Evolutionary conservation across 2,329 filamentous ascomycete genomes (phyloP).

Genomic region (Microascus cirrosus): DNA sequence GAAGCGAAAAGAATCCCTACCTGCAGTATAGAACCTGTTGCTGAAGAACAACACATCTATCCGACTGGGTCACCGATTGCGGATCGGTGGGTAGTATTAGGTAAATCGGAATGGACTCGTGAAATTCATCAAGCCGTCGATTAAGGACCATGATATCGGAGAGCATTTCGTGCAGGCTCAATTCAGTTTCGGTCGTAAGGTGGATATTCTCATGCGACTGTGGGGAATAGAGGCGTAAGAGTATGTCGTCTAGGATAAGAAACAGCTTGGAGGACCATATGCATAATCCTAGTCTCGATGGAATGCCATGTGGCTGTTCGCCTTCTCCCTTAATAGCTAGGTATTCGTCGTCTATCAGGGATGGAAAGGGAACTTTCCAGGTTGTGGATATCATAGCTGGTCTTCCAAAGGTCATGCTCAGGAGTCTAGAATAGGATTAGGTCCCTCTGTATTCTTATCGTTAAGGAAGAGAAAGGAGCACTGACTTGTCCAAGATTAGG

Average conservation of each 20-base stretch:
- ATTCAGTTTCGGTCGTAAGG: neutral
- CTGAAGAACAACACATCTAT: neutral
- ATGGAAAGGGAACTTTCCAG: conserved; percentile 1
- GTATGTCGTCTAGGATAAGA: conserved; percentile 1
- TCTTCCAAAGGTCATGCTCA: conserved; percentile 2
- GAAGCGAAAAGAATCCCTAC: neutral
- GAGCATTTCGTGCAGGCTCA: neutral
- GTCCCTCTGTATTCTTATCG: neutral
- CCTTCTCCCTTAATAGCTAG: neutral
- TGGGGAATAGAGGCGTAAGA: neutral
- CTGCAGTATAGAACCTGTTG: neutral
- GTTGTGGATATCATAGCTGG: conserved; percentile 1
- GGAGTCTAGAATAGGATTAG: neutral
- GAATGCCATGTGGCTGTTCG: neutral
- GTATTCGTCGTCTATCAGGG: conserved; percentile 2
- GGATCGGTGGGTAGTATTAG: neutral
- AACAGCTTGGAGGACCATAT: conserved; percentile 1
- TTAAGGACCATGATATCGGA: neutral
- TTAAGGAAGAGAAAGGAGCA: neutral
- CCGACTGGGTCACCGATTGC: neutral
- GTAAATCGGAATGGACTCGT: neutral
- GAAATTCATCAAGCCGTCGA: conserved; percentile 1
- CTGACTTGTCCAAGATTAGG: neutral
- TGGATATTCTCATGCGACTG: neutral
- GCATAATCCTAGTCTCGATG: neutral